Conservation (phyloP, 768 basidiomycete genomes). For the Hericium erinaceus region DNA sequence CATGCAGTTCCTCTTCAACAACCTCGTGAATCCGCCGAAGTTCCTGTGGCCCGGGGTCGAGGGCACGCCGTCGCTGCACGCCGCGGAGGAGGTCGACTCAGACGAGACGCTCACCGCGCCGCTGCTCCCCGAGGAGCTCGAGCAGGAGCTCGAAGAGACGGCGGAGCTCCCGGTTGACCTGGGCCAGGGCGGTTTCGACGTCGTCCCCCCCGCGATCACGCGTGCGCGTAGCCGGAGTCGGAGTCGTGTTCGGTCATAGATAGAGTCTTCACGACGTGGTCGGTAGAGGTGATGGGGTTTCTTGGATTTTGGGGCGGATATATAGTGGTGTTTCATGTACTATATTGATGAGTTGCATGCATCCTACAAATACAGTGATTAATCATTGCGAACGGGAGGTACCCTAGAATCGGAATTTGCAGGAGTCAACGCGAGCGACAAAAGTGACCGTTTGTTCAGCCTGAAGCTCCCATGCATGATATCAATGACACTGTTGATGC, state of each 20-base stretch:
- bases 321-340: too few relatives aligned
- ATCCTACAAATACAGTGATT: too few relatives aligned
- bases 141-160: slow-evolving; percentile 72
- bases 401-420: too few relatives aligned
- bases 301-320: too few relatives aligned
- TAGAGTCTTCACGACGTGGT: background rate
- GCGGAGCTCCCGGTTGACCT: slow-evolving; percentile 75
- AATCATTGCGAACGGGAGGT: too few relatives aligned
- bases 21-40: slow-evolving; percentile 61
- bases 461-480: too few relatives aligned
- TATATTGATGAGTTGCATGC: too few relatives aligned
- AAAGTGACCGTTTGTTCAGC: too few relatives aligned
- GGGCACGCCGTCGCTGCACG: slow-evolving; percentile 1
- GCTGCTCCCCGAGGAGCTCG: slow-evolving; percentile 41
- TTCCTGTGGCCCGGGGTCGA: slow-evolving; percentile 39
- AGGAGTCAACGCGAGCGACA: too few relatives aligned
- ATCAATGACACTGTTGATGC: too few relatives aligned
- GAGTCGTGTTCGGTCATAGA: background rate
- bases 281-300: too few relatives aligned
- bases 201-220: slow-evolving; percentile 39
- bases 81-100: slow-evolving; percentile 14
- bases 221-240: background rate
- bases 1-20: slow-evolving; percentile 80
- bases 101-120: slow-evolving; percentile 23
- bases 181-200: slow-evolving; percentile 78